A percentile compares a stretch with the other conserved stretches of the same genome.
Conservation (phyloP, 768 basidiomycete species). For the Gyrodon lividus region DNA sequence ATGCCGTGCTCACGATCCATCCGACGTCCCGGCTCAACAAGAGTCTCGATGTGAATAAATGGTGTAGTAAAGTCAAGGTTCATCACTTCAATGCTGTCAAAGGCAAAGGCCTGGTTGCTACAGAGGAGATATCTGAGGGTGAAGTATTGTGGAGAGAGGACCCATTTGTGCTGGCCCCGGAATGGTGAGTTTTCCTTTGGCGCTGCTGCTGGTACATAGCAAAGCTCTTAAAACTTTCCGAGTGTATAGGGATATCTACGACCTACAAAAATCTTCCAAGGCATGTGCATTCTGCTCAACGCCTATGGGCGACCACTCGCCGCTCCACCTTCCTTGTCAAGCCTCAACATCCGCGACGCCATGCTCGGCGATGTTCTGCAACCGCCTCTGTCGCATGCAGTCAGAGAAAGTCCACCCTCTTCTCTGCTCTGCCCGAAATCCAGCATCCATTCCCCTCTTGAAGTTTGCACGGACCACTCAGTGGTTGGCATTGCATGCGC, state of each 20-base stretch:
- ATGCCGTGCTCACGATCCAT: slow-evolving; percentile 30
- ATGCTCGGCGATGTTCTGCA: slow-evolving; percentile 77
- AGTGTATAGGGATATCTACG: slow-evolving; percentile 68
- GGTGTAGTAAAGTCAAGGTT: slow-evolving; percentile 65
- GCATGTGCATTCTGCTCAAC: slow-evolving; percentile 80
- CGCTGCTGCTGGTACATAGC: neutral
- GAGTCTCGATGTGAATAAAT: slow-evolving; percentile 58
- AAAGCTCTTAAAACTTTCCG: neutral
- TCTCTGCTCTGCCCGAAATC: slow-evolving; percentile 75
- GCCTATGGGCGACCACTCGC: slow-evolving; percentile 43
- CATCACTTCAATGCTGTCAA: slow-evolving; percentile 65
- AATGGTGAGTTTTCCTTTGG: slow-evolving; percentile 52
- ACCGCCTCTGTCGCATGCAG: slow-evolving; percentile 69
- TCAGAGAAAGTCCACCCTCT: slow-evolving; percentile 65
- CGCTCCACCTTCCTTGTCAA: slow-evolving; percentile 54
- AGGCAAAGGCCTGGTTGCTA: slow-evolving; percentile 83
- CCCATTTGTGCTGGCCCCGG: slow-evolving; percentile 77
- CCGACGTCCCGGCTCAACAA: slow-evolving; percentile 67
- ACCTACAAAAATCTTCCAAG: slow-evolving; percentile 54
- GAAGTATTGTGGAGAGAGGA: slow-evolving; percentile 86
- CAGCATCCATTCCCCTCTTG: slow-evolving; percentile 59
- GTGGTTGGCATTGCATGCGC: slow-evolving; percentile 74
- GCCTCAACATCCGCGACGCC: slow-evolving; percentile 38
- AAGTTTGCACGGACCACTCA: slow-evolving; percentile 55
- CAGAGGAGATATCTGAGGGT: slow-evolving; percentile 61